phyloP scores from a whole-genome alignment of 2,329 filamentous ascomycete species.

The Fusarium sp. region DNA sequence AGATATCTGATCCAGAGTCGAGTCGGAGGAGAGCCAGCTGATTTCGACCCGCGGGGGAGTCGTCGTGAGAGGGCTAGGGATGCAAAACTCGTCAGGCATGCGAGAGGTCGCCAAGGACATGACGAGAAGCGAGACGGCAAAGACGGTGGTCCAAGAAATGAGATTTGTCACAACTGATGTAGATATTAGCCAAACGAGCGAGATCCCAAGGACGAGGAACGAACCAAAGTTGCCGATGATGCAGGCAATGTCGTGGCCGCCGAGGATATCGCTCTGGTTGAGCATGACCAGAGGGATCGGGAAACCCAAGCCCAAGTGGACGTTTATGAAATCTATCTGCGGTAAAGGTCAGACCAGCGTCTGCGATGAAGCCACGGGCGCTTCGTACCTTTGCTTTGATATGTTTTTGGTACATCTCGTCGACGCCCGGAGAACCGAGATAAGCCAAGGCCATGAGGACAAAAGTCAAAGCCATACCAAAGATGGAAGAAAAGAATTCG shows the following conservation, averaged over 20 bases:
- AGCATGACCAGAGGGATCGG: constrained; percentile 59
- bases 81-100: constrained; percentile 15
- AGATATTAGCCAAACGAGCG: constrained; percentile 15
- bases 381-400: constrained; percentile 48
- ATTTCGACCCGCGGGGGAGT: constrained; percentile 22
- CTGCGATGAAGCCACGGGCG: accelerated
- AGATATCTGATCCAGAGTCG: constrained; percentile 20
- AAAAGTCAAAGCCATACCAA: constrained; percentile 57
- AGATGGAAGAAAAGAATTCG: constrained; percentile 58
- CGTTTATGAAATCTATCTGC: constrained; percentile 60
- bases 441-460: constrained; percentile 45
- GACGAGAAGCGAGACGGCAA: constrained; percentile 39
- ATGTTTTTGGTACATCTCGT: constrained; percentile 44
- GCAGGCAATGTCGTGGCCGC: constrained; percentile 49
- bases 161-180: constrained; percentile 48
- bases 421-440: constrained; percentile 24
- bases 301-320: constrained; percentile 60
- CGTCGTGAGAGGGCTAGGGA: constrained; percentile 1
- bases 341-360: constrained; percentile 5
- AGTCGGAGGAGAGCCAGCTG: constrained; percentile 38
- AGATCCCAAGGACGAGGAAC: constrained; percentile 12
- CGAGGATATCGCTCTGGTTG: constrained; percentile 47
- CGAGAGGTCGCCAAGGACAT: constrained; percentile 22
- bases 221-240: constrained; percentile 57
- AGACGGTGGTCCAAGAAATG: constrained; percentile 48